A percentile compares a stretch with the other conserved stretches of the same genome.
These are phyloP conservation scores for Scenedesmus sp. DNA, from an alignment of 163 green algal genomes.

Conservation along the genomic window DNA sequence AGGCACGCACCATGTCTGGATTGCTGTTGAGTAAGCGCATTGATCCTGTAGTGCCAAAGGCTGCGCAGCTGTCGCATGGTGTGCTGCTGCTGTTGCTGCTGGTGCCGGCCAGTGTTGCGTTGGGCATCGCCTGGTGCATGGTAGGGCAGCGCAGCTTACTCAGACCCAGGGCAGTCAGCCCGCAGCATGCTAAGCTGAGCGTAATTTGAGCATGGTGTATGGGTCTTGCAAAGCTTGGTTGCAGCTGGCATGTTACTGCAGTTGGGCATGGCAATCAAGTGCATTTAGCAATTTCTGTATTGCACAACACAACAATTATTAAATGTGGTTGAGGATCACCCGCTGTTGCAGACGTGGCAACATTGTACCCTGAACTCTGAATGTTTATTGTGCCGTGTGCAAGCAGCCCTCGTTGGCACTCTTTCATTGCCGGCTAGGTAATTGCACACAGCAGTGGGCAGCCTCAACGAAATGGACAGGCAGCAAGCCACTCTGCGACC, in stretches of 20 bases:
- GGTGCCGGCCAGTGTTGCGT: neutral
- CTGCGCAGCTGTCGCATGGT: neutral
- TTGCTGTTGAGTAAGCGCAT: neutral
- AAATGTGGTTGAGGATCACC: too few relatives aligned
- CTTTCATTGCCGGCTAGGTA: too few relatives aligned
- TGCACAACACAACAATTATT: neutral
- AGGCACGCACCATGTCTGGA: neutral
- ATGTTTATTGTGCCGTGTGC: too few relatives aligned
- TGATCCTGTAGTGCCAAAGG: neutral
- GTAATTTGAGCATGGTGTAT: neutral
- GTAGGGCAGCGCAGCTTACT: neutral
- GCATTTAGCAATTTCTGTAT: neutral
- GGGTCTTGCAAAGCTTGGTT: neutral
- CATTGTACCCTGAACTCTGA: too few relatives aligned
- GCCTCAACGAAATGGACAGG: too few relatives aligned
- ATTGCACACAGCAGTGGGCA: too few relatives aligned
- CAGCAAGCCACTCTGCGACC: too few relatives aligned
- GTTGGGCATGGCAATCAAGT: neutral
- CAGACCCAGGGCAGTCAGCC: neutral
- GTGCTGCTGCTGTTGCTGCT: conserved; percentile 16
- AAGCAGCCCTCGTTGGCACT: too few relatives aligned
- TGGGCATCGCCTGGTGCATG: neutral
- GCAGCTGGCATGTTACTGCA: neutral
- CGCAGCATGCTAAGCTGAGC: neutral
- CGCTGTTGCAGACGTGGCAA: too few relatives aligned